Conservation (phyloP, 306 rosid species). For the Quercus rubra region DNA sequence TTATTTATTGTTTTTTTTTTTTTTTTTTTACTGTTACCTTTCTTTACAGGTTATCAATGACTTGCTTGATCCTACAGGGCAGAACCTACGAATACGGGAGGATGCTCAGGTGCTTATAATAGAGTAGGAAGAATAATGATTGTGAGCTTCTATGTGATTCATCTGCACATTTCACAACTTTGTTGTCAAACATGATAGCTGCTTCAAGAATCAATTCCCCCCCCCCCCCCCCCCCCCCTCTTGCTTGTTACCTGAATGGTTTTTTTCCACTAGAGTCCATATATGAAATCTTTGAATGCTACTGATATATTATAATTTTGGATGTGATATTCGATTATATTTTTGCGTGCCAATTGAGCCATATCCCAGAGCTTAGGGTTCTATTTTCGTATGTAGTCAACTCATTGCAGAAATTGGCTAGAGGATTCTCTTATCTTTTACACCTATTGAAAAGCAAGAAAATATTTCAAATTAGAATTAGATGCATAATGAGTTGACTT, state of each 20-base stretch:
- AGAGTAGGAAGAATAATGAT: conserved; percentile 11
- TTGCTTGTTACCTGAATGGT: neutral
- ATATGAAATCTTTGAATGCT: neutral
- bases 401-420: neutral
- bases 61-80: conserved; percentile 78
- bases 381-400: neutral
- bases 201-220: neutral
- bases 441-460: neutral
- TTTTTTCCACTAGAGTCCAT: neutral
- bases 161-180: neutral
- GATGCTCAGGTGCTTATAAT: conserved; percentile 69
- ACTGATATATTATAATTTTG: neutral
- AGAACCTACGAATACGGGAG: conserved; percentile 80
- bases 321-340: neutral
- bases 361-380: neutral
- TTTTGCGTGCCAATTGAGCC: neutral
- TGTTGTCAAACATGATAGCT: neutral
- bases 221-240: too few species aligned
- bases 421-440: neutral
- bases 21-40: neutral
- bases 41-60: conserved; percentile 75
- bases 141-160: conserved; percentile 2
- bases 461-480: neutral
- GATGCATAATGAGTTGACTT: neutral
- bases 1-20: neutral